Percentiles rank a stretch among this genome's conserved stretches.
These are phyloP conservation scores for Xenoacremonium recifei DNA, from an alignment of 2,329 filamentous ascomycete species.

Conservation along the genomic window DNA sequence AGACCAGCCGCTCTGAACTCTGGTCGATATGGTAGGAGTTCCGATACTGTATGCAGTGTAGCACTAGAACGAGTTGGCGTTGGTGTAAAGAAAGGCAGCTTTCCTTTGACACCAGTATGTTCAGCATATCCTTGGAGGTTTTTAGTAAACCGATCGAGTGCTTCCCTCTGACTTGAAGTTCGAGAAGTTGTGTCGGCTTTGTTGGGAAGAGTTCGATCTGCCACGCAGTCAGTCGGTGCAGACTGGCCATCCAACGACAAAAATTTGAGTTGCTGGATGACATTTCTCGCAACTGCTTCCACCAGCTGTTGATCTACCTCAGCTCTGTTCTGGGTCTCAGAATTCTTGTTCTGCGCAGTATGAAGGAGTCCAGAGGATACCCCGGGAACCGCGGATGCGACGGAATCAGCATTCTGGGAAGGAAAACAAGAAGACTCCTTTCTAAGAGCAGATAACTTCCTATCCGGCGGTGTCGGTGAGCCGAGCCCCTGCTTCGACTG, in stretches of 20 bases:
- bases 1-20: constrained; percentile 55
- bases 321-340: too few species aligned
- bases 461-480: too few species aligned
- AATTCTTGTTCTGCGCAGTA: too few species aligned
- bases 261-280: constrained; percentile 45
- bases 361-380: too few species aligned
- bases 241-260: constrained; percentile 28
- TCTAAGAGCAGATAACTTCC: too few species aligned
- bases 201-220: too few species aligned
- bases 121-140: constrained; percentile 32
- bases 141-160: constrained; percentile 35
- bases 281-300: constrained; percentile 43
- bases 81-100: constrained; percentile 37
- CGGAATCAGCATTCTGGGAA: too few species aligned
- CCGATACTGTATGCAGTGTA: constrained; percentile 51
- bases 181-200: too few species aligned
- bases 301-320: constrained; percentile 39
- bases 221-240: too few species aligned
- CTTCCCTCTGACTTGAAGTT: constrained; percentile 42
- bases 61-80: constrained; percentile 38
- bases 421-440: too few species aligned
- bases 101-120: constrained; percentile 35
- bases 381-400: too few species aligned
- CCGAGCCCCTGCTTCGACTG: too few species aligned
- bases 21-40: constrained; percentile 51